Conservation (phyloP, 306 rosid species). For the Cucurbita maxima region DNA sequence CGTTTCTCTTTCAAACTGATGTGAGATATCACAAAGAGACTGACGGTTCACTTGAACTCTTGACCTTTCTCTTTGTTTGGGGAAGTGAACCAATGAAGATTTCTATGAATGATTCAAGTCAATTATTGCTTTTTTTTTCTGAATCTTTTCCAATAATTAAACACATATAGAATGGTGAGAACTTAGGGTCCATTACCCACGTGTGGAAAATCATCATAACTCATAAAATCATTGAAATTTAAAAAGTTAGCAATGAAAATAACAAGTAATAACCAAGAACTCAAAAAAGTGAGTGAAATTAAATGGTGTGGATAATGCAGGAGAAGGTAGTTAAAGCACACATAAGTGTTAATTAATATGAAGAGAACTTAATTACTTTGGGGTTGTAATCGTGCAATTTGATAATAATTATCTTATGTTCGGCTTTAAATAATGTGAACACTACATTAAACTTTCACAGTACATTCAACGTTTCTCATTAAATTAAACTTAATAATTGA, state of each 20-base stretch:
- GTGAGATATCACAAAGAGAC: rapidly evolving
- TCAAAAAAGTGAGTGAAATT: too few relatives aligned
- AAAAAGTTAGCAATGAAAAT: too few relatives aligned
- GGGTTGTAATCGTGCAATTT: not conserved
- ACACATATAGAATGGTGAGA: not conserved
- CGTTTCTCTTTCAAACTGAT: too few relatives aligned
- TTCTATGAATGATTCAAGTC: too few relatives aligned
- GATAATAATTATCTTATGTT: not conserved
- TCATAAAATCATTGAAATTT: not conserved
- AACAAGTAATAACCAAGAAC: too few relatives aligned
- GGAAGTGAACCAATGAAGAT: too few relatives aligned
- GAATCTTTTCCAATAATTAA: not conserved
- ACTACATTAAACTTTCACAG: not conserved
- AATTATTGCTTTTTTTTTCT: too few relatives aligned
- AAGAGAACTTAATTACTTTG: not conserved
- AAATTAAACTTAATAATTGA: not conserved
- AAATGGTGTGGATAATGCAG: not conserved
- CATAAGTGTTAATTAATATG: not conserved
- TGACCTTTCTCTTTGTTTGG: too few relatives aligned
- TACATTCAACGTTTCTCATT: not conserved
- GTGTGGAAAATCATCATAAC: too few relatives aligned
- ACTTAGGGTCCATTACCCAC: not conserved
- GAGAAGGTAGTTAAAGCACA: not conserved
- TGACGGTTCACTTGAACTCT: too few relatives aligned
- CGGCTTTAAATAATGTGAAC: not conserved